Base-by-base conservation (phyloP, 805 yeast species). In the Metschnikowia matae region DNA sequence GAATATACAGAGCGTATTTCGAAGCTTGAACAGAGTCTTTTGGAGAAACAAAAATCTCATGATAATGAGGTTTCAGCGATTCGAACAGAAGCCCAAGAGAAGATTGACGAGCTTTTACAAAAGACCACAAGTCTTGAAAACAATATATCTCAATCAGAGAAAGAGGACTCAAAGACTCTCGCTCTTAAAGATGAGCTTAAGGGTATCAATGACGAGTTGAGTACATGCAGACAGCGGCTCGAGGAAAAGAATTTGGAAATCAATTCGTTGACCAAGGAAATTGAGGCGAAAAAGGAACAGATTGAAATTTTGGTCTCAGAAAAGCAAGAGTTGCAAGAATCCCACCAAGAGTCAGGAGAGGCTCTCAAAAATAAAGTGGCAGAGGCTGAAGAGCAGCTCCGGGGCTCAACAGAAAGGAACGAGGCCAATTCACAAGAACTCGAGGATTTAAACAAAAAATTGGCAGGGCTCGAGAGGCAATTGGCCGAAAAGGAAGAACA, bases 1-100 rank as follows among this genome's bases (percentile, higher is more conserved):
- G 54, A 43, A 10, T 48, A 54, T 26, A 49, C 52, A 4, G 55
- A 53, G 15, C 48, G 45, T 10, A 52, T 54, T 29, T 41, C 53
- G 2, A 53, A 51, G 40, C 51, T 54, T 31, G 57, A 56, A 38
- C 46, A 35, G 31, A 43, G 49, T 15, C 46, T 54, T 26, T 46
- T 51, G 29, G 46, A 53, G 18, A 52, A 43, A 11, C 56, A 56
- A 21, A 44, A 50, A 14, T 8, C 33, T 3, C 55, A 56, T 26
- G 54, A 50, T 7, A 23, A 17, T 1, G 53, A 51, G 13, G 40
- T 56, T 17, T 41, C 32, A 20, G 44, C 35, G 13, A 17, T 51
- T 14, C 42, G 56, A 26, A 46, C 32, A 7, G 37, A 45, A 6
- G 43, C 51, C 14, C 44, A 55, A 35, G 42, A 40, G 23, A 43